Evolutionary conservation across 176 grass and related monocot species (phyloP).

Genomic region (Urochloa ruziziensis): DNA sequence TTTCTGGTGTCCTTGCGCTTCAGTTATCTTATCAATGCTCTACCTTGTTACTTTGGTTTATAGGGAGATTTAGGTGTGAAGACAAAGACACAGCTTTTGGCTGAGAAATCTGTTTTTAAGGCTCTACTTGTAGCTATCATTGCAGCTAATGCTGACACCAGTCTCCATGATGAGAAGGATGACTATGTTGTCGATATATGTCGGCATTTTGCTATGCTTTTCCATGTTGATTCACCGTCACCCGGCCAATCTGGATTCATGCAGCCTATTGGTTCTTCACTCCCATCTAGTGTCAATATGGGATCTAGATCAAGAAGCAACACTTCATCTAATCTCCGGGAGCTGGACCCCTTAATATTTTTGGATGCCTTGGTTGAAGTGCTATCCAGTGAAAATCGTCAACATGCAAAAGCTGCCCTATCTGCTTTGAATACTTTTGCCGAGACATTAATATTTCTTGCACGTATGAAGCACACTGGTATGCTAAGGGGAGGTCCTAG

Average conservation of each 20-base stretch:
- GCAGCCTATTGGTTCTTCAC: slow-evolving; percentile 55
- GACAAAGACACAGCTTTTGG: slow-evolving; percentile 97
- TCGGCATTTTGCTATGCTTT: slow-evolving; percentile 97
- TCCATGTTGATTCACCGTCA: slow-evolving; percentile 76
- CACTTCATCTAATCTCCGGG: slow-evolving; percentile 79
- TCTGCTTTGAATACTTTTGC: slow-evolving; percentile 84
- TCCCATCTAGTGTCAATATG: slow-evolving; percentile 50
- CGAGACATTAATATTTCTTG: slow-evolving; percentile 89
- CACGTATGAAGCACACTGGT: slow-evolving; percentile 81
- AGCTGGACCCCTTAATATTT: slow-evolving; percentile 93
- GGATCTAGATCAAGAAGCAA: slow-evolving; percentile 69
- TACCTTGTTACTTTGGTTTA: slow-evolving; percentile 3
- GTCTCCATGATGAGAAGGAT: slow-evolving; percentile 76
- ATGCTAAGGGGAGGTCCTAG: slow-evolving; percentile 80
- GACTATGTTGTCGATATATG: slow-evolving; percentile 89
- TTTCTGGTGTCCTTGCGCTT: background rate
- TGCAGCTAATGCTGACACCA: slow-evolving; percentile 69
- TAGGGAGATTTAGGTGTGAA: slow-evolving; percentile 98
- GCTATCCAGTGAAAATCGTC: slow-evolving; percentile 82
- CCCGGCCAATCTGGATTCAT: slow-evolving; percentile 49
- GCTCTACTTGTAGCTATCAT: slow-evolving; percentile 75
- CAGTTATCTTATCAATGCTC: background rate
- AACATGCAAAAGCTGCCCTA: slow-evolving; percentile 91
- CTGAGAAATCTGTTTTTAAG: slow-evolving; percentile 97
- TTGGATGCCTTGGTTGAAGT: slow-evolving; percentile 94